Evolutionary conservation across 495 filamentous ascomycete species (phyloP).

Genomic region (Aspergillus cristatus): DNA sequence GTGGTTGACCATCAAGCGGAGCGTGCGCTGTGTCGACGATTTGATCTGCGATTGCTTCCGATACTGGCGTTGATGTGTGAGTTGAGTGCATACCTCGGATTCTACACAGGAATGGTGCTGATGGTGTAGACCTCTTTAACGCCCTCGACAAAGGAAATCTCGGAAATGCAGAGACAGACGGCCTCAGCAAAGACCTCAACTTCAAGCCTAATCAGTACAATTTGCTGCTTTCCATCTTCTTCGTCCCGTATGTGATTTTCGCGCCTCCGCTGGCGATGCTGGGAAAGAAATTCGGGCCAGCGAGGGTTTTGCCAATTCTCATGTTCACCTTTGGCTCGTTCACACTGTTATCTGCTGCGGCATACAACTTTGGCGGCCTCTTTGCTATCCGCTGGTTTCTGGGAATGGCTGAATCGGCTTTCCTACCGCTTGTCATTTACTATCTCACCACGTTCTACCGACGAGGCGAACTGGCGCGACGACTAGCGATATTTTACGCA

Average conservation of each 20-base stretch:
- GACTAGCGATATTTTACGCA: constrained; percentile 71
- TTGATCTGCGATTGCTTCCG: constrained; percentile 54
- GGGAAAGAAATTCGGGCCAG: constrained; percentile 57
- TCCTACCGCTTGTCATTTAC: constrained; percentile 62
- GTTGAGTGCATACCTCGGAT: constrained; percentile 34
- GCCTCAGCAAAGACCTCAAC: constrained; percentile 42
- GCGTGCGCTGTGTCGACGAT: constrained; percentile 52
- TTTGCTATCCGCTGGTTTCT: constrained; percentile 49
- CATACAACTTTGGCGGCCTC: constrained; percentile 55
- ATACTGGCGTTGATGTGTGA: constrained; percentile 56
- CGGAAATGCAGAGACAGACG: constrained; percentile 62
- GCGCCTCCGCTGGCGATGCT: constrained; percentile 58
- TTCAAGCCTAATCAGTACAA: constrained; percentile 61
- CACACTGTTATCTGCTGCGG: constrained; percentile 46
- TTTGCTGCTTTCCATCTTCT: constrained; percentile 63
- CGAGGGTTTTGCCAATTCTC: constrained; percentile 53
- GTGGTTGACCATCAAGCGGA: constrained; percentile 44
- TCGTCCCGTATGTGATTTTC: constrained; percentile 66
- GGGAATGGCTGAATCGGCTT: constrained; percentile 64
- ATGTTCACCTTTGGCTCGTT: constrained; percentile 59
- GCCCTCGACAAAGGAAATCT: constrained; percentile 60
- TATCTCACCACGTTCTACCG: constrained; percentile 60
- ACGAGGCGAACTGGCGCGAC: constrained; percentile 64
- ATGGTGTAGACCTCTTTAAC: constrained; percentile 44
- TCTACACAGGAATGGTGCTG: constrained; percentile 1